Evolutionary conservation across 192 early-diverging fungal species (phyloP).

Genomic region (Gigaspora rosea): DNA sequence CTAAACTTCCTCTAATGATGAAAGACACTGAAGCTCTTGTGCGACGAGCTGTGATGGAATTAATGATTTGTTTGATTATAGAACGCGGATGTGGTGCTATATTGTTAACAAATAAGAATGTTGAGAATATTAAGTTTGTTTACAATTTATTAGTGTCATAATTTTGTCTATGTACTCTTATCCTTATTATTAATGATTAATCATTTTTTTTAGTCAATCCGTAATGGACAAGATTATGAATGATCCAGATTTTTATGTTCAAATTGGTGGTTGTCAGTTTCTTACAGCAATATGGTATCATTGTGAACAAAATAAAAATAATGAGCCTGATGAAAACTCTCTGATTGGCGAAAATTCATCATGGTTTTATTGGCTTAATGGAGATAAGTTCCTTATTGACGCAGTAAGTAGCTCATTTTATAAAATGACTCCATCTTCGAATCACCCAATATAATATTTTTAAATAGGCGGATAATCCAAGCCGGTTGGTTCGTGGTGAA

Average conservation of each 20-base stretch:
- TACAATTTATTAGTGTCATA: background rate
- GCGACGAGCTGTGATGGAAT: slow-evolving; percentile 51
- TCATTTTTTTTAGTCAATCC: slow-evolving; percentile 35
- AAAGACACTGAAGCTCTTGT: slow-evolving; percentile 57
- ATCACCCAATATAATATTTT: background rate
- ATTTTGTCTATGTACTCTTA: background rate
- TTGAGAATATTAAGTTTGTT: slow-evolving; percentile 35
- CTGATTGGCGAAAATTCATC: slow-evolving; percentile 30
- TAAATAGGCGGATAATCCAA: slow-evolving; percentile 21
- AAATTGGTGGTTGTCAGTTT: slow-evolving; percentile 51
- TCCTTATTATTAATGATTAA: background rate
- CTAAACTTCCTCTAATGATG: slow-evolving; percentile 46
- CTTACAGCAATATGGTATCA: slow-evolving; percentile 50
- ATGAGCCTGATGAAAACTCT: background rate
- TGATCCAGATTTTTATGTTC: slow-evolving; percentile 55
- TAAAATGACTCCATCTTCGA: background rate
- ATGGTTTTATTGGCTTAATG: slow-evolving; percentile 50
- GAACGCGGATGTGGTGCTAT: slow-evolving; percentile 52
- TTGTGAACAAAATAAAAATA: slow-evolving; percentile 40
- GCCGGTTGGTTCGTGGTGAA: slow-evolving; percentile 33
- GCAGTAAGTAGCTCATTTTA: slow-evolving; percentile 41
- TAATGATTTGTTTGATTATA: slow-evolving; percentile 49
- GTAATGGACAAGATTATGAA: slow-evolving; percentile 49
- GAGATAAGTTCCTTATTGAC: slow-evolving; percentile 44
- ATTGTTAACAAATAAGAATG: slow-evolving; percentile 39